These are phyloP conservation scores for Paecilomyces formosus DNA, from an alignment of 2,329 filamentous ascomycete genomes.

Conservation along the genomic window DNA sequence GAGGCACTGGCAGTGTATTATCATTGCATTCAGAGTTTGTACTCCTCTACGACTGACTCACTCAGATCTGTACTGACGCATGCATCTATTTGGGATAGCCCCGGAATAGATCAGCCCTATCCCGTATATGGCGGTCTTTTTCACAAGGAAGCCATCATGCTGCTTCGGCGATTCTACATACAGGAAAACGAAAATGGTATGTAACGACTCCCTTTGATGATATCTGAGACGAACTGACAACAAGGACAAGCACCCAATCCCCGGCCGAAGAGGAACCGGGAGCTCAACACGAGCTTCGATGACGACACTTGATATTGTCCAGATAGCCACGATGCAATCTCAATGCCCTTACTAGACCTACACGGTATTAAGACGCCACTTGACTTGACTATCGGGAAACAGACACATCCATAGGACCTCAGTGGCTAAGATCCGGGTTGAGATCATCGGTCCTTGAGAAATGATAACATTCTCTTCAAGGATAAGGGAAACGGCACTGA, in stretches of 20 bases:
- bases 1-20: slow-evolving; percentile 89
- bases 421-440: not conserved
- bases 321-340: not conserved
- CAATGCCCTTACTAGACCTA: not conserved
- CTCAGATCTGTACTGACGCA: not conserved
- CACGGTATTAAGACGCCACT: not conserved
- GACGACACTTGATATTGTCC: slow-evolving; percentile 6
- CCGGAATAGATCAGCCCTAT: slow-evolving; percentile 69
- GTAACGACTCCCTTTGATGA: slow-evolving; percentile 10
- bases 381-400: not conserved
- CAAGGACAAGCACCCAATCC: slow-evolving; percentile 50
- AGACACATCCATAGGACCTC: not conserved
- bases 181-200: slow-evolving; percentile 91
- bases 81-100: slow-evolving; percentile 34
- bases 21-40: slow-evolving; percentile 66
- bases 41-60: slow-evolving; percentile 26
- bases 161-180: slow-evolving; percentile 90
- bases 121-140: slow-evolving; percentile 81
- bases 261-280: slow-evolving; percentile 56
- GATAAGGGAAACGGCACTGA: not conserved
- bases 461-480: not conserved
- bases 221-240: slow-evolving; percentile 3
- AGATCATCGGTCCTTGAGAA: not conserved
- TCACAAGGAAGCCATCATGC: slow-evolving; percentile 83
- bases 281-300: slow-evolving; percentile 54